Conservation (phyloP, 805 yeast genomes). For the Maudiozyma saulgeensis region DNA sequence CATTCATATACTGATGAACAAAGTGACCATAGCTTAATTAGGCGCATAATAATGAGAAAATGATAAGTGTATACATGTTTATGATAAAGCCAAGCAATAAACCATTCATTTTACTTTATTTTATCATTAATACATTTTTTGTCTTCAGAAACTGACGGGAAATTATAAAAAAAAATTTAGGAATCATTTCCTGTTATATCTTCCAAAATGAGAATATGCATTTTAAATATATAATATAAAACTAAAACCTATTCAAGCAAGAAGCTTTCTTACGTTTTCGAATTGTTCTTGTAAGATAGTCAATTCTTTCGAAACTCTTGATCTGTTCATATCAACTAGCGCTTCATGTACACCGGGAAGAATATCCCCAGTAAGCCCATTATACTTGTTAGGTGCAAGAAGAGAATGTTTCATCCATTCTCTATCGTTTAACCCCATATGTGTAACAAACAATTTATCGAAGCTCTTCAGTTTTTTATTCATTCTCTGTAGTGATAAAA, state of each 20-base stretch:
- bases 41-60: too few species aligned
- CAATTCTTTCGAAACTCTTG: constrained; percentile 36
- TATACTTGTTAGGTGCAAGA: constrained; percentile 46
- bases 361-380: constrained; percentile 43
- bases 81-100: too few species aligned
- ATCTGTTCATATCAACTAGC: constrained; percentile 37
- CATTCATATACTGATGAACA: too few species aligned
- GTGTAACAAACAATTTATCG: constrained; percentile 45
- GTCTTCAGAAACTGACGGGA: too few species aligned
- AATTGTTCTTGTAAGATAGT: constrained; percentile 33
- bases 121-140: too few species aligned
- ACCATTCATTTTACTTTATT: too few species aligned
- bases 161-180: too few species aligned
- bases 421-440: constrained; percentile 39
- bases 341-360: constrained; percentile 56
- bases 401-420: constrained; percentile 56
- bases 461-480: constrained; percentile 45
- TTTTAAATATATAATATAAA: too few species aligned
- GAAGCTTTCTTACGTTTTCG: constrained; percentile 14
- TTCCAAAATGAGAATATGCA: too few species aligned
- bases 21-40: too few species aligned
- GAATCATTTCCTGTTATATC: too few species aligned
- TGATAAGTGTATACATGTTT: too few species aligned
- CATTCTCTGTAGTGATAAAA: constrained; percentile 45
- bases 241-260: constrained; percentile 12